phyloP scores from a whole-genome alignment of 305 asterid genomes.

The Rubia balearica region DNA sequence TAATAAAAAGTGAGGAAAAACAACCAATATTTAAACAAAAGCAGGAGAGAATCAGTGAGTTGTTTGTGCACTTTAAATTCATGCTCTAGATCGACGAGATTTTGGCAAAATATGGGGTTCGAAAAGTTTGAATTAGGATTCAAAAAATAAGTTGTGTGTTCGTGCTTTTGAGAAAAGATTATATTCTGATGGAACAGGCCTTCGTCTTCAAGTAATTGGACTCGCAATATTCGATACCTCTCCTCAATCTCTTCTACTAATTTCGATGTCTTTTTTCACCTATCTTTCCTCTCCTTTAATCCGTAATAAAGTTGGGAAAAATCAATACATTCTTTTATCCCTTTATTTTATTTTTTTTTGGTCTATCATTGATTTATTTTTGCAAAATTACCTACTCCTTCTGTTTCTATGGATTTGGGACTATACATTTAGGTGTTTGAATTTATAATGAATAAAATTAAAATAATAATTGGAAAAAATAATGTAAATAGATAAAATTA shows the following conservation, averaged over 20 bases:
- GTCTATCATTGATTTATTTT: no score
- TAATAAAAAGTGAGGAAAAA: no score
- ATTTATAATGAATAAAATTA: no score
- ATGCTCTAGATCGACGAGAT: neutral
- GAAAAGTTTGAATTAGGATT: neutral
- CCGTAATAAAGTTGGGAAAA: neutral
- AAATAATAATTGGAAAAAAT: no score
- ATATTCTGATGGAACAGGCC: slow-evolving; percentile 16
- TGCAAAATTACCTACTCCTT: no score
- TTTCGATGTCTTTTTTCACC: slow-evolving; percentile 17
- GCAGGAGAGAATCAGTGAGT: neutral
- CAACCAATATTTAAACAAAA: neutral
- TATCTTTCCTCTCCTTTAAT: neutral
- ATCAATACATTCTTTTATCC: neutral
- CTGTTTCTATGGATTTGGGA: no score
- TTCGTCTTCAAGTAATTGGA: slow-evolving; percentile 23
- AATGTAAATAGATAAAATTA: no score
- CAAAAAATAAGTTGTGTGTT: neutral
- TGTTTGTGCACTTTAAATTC: neutral
- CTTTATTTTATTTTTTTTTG: no score
- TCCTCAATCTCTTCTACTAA: neutral
- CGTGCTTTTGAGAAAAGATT: slow-evolving; percentile 23
- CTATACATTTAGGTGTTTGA: no score
- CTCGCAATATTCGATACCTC: slow-evolving; percentile 17
- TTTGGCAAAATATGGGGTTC: slow-evolving; percentile 14